Percentiles rank a stretch among this genome's conserved stretches.
Conservation (phyloP, 768 basidiomycete genomes). For the Leccinum olivaceopallidum region DNA sequence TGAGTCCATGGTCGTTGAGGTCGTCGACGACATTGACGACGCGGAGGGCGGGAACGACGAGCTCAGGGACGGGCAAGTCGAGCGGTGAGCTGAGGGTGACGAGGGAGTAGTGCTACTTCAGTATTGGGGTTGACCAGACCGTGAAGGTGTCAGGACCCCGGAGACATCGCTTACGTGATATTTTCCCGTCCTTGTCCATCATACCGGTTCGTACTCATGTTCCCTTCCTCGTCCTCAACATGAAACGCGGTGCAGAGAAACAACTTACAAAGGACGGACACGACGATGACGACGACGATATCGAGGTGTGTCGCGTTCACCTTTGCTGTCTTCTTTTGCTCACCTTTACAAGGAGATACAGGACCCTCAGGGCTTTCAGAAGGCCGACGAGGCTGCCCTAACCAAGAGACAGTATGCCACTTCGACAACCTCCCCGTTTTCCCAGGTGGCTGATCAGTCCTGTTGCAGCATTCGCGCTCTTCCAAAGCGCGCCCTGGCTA, state of each 20-base stretch:
- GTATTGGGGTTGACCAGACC: no score
- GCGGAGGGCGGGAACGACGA: constrained; percentile 11
- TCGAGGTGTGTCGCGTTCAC: constrained; percentile 26
- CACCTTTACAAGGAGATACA: constrained; percentile 40
- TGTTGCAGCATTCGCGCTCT: constrained; percentile 59
- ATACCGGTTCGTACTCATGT: not conserved
- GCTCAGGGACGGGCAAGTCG: not conserved
- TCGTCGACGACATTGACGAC: constrained; percentile 48
- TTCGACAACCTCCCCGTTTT: not conserved
- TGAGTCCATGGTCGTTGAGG: constrained; percentile 50
- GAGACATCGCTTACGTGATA: constrained; percentile 22
- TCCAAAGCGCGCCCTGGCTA: constrained; percentile 48
- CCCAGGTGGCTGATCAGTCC: constrained; percentile 6
- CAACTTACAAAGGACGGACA: constrained; percentile 62
- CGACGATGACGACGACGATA: constrained; percentile 37
- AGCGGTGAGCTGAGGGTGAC: not conserved
- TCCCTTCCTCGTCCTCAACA: constrained; percentile 27
- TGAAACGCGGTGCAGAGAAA: constrained; percentile 78
- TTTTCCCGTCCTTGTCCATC: constrained; percentile 15
- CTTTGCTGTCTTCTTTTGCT: not conserved
- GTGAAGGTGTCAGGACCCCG: constrained; percentile 14
- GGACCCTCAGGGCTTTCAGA: constrained; percentile 48
- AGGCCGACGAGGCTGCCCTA: constrained; percentile 58
- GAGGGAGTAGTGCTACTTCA: no score
- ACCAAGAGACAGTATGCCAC: constrained; percentile 55